Conservation (phyloP, 2,329 filamentous ascomycete genomes). For the Sporothrix protearum region DNA sequence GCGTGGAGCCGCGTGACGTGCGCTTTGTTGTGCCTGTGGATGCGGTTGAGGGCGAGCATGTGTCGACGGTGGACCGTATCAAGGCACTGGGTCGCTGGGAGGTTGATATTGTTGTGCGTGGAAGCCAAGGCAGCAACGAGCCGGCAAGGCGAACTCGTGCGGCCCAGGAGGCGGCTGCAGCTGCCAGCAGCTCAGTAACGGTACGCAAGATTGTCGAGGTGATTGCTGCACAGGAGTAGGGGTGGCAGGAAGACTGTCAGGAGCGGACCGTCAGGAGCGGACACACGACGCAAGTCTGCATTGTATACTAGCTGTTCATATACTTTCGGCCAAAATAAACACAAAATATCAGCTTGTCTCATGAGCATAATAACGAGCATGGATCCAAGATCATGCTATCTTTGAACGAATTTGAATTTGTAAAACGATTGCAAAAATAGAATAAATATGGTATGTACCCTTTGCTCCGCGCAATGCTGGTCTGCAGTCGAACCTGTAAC, state of each 20-base stretch:
- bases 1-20: conserved; percentile 38
- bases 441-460: neutral
- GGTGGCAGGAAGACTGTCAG: neutral
- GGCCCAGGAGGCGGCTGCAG: neutral
- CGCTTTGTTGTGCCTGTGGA: conserved; percentile 33
- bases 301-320: conserved; percentile 10
- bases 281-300: neutral
- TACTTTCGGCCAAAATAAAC: neutral
- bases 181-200: conserved; percentile 29
- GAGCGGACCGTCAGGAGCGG: too few species aligned
- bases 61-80: conserved; percentile 38
- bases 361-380: too few species aligned
- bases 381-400: neutral
- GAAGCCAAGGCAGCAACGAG: conserved; percentile 19
- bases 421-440: neutral
- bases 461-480: conserved; percentile 7
- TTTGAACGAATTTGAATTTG: neutral
- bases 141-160: neutral
- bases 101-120: conserved; percentile 37
- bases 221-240: conserved; percentile 32
- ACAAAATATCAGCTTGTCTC: too few species aligned
- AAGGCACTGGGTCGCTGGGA: conserved; percentile 43
- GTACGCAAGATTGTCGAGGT: conserved; percentile 38
- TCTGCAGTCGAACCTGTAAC: neutral
- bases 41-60: conserved; percentile 28